These are phyloP conservation scores for Calocera viscosa DNA, from an alignment of 768 basidiomycete genomes.

Conservation along the genomic window DNA sequence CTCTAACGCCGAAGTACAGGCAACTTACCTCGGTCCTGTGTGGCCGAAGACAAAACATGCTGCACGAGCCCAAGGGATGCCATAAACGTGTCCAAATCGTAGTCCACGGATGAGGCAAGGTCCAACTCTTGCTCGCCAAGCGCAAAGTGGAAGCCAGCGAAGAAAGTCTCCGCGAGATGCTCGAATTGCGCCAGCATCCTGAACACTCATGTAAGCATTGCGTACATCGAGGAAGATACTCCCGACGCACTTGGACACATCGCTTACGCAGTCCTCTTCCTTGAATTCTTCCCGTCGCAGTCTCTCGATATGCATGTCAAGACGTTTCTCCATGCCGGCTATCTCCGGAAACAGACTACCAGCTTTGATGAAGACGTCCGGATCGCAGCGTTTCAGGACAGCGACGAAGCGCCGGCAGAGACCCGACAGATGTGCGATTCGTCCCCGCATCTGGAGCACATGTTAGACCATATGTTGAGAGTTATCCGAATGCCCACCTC, in stretches of 20 bases:
- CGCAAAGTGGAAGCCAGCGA: constrained; percentile 71
- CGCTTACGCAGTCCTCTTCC: constrained; percentile 85
- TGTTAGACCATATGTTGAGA: not conserved
- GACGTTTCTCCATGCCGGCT: constrained; percentile 73
- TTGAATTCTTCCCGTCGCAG: constrained; percentile 80
- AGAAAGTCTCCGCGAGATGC: constrained; percentile 79
- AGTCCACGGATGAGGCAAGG: constrained; percentile 67
- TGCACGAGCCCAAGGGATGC: constrained; percentile 84
- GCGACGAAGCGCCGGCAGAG: constrained; percentile 85
- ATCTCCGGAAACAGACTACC: constrained; percentile 78
- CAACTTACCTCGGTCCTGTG: constrained; percentile 61
- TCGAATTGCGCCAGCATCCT: constrained; percentile 91
- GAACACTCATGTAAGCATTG: not conserved
- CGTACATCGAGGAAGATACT: not conserved
- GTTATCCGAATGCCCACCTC: constrained; percentile 40
- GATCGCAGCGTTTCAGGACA: constrained; percentile 65
- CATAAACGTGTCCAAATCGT: constrained; percentile 86
- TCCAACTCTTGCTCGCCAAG: constrained; percentile 82
- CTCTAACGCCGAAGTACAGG: constrained; percentile 4
- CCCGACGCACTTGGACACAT: constrained; percentile 62
- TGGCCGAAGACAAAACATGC: constrained; percentile 60
- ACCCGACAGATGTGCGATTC: constrained; percentile 64
- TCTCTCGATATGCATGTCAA: constrained; percentile 83
- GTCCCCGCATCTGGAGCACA: constrained; percentile 57
- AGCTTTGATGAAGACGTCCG: constrained; percentile 72